Evolutionary conservation across 1,284 basidiomycete species (phyloP).

Genomic region (Microbotryomycetes sp.): DNA sequence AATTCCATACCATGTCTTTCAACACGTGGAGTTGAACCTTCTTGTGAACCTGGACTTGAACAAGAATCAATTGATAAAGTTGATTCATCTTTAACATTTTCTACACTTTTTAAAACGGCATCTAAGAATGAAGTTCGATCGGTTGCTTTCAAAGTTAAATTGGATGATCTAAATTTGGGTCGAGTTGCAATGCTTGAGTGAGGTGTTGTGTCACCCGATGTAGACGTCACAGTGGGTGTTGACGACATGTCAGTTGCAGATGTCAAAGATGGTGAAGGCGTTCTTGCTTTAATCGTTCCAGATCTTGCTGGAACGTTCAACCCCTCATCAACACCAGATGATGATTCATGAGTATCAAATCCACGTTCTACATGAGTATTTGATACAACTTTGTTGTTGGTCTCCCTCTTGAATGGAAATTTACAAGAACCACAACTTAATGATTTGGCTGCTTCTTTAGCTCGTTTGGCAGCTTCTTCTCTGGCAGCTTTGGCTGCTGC

Average conservation of each 20-base stretch:
- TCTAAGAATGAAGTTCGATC: not conserved
- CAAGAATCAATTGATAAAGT: not conserved
- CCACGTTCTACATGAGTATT: too few relatives aligned
- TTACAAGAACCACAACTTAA: slow-evolving; percentile 2
- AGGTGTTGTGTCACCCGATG: not conserved
- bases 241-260: not conserved
- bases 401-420: not conserved
- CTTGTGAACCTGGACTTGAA: not conserved
- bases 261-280: not conserved
- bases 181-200: not conserved
- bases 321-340: not conserved
- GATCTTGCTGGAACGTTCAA: not conserved
- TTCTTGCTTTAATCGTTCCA: not conserved
- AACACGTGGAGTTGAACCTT: not conserved
- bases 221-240: not conserved
- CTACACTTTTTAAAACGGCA: too few relatives aligned
- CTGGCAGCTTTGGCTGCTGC: slow-evolving; percentile 28
- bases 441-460: slow-evolving; percentile 16
- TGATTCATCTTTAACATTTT: too few relatives aligned
- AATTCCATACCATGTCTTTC: too few relatives aligned
- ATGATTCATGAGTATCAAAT: too few relatives aligned
- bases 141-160: not conserved
- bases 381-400: too few relatives aligned
- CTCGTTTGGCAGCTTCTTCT: slow-evolving; percentile 19
- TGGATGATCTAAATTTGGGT: not conserved